Evolutionary conservation across 106 monocot genomes (phyloP).

Genomic region (Acorus gramineus): DNA sequence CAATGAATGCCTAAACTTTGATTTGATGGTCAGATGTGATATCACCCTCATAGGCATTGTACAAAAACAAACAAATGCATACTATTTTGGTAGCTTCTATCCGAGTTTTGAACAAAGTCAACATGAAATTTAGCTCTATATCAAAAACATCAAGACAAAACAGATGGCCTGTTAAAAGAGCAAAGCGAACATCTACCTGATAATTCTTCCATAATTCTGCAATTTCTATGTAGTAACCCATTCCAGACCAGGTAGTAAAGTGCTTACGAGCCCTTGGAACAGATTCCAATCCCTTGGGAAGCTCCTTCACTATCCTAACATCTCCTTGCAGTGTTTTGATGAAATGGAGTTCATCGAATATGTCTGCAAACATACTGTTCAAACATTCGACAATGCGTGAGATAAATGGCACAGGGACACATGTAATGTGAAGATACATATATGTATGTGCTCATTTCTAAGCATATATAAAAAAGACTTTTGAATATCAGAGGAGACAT

Average conservation of each 20-base stretch:
- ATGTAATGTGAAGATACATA: not conserved
- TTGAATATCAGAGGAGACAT: not conserved
- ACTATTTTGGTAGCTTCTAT: not conserved
- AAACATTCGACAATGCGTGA: not conserved
- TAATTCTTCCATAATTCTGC: constrained; percentile 53
- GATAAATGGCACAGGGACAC: constrained; percentile 3
- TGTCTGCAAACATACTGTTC: constrained; percentile 67
- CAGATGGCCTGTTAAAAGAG: not conserved
- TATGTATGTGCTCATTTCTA: not conserved
- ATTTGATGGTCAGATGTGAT: too few species aligned
- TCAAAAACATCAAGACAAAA: not conserved
- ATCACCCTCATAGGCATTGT: not conserved
- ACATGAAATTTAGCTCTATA: too few species aligned
- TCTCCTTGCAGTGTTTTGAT: constrained; percentile 71
- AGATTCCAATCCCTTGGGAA: constrained; percentile 63
- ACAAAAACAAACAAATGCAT: not conserved
- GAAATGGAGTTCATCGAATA: constrained; percentile 86
- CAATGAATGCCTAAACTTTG: too few species aligned
- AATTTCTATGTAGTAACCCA: constrained; percentile 69
- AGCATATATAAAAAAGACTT: not conserved
- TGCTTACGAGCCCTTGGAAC: constrained; percentile 80
- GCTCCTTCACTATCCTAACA: constrained; percentile 46
- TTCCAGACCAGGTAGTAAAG: constrained; percentile 77
- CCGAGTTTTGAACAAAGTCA: too few species aligned
- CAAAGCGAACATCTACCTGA: constrained; percentile 36